Conservation (phyloP, 441 rosid species). For the Euphorbia corollata region DNA sequence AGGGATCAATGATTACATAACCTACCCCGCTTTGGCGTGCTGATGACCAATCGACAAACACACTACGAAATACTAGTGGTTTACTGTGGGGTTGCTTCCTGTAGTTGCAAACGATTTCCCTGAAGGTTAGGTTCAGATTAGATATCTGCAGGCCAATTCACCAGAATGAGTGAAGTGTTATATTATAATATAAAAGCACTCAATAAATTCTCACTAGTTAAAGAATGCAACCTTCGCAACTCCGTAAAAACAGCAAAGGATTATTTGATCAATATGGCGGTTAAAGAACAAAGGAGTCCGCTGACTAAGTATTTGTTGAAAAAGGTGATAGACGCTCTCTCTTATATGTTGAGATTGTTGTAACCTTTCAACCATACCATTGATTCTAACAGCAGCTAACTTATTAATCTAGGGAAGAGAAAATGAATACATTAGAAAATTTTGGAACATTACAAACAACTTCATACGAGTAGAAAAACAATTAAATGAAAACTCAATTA, state of each 20-base stretch:
- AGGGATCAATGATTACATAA: constrained; percentile 14
- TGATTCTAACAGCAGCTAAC: constrained; percentile 93
- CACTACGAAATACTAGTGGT: constrained; percentile 82
- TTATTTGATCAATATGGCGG: constrained; percentile 94
- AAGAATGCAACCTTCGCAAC: constrained; percentile 68
- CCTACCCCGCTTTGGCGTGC: constrained; percentile 58
- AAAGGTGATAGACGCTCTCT: constrained; percentile 75
- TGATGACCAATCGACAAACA: constrained; percentile 64
- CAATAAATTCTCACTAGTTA: constrained; percentile 18
- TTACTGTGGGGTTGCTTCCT: constrained; percentile 97
- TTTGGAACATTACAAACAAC: not conserved
- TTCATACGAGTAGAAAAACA: not conserved
- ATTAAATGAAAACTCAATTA: not conserved
- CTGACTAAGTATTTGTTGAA: constrained; percentile 72
- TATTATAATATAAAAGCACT: constrained; percentile 14
- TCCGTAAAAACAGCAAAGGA: constrained; percentile 94
- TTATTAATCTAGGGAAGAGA: constrained; percentile 59
- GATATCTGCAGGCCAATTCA: constrained; percentile 55
- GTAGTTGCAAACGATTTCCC: constrained; percentile 79
- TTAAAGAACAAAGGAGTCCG: constrained; percentile 76
- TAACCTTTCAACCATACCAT: constrained; percentile 89
- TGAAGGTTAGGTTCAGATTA: constrained; percentile 69
- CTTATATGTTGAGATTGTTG: constrained; percentile 77
- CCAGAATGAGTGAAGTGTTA: constrained; percentile 14
- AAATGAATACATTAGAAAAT: constrained; percentile 16